Conservation (phyloP, 2,329 filamentous ascomycete genomes). For the Sordariomycetes sp. region DNA sequence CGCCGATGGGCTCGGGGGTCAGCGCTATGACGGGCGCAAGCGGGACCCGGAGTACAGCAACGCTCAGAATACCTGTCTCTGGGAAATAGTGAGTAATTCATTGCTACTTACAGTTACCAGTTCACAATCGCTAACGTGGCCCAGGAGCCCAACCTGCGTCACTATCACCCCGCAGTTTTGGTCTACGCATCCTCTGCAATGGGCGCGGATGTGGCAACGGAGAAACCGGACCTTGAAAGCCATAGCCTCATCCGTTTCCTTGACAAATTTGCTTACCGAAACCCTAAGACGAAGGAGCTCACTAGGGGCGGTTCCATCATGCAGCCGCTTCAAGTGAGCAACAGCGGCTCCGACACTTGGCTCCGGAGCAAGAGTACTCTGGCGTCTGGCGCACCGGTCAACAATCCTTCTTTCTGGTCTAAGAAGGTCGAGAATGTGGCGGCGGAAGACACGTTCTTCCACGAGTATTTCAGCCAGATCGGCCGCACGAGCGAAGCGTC, state of each 20-base stretch:
- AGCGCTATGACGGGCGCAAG: slow-evolving; percentile 72
- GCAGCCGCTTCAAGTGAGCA: slow-evolving; percentile 61
- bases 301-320: slow-evolving; percentile 82
- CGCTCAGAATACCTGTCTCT: slow-evolving; percentile 84
- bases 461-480: slow-evolving; percentile 79
- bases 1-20: slow-evolving; percentile 41
- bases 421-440: slow-evolving; percentile 80
- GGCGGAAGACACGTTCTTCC: slow-evolving; percentile 94
- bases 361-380: slow-evolving; percentile 35
- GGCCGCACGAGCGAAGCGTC: slow-evolving; percentile 46
- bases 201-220: slow-evolving; percentile 54
- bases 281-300: slow-evolving; percentile 58
- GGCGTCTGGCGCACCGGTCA: slow-evolving; percentile 39
- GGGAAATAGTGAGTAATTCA: slow-evolving; percentile 59
- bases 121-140: slow-evolving; percentile 1
- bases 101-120: background rate
- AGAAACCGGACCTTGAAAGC: slow-evolving; percentile 80
- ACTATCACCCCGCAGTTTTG: slow-evolving; percentile 88
- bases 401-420: slow-evolving; percentile 82
- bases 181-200: slow-evolving; percentile 68
- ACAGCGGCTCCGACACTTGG: slow-evolving; percentile 40
- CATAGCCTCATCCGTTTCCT: slow-evolving; percentile 92
- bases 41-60: slow-evolving; percentile 84
- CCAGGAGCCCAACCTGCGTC: slow-evolving; percentile 53
- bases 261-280: slow-evolving; percentile 97